Evolutionary conservation across 2,329 filamentous ascomycete species (phyloP), one percentile per base, ranked within the genome.

Genomic region (Aspergillus floridensis): DNA sequence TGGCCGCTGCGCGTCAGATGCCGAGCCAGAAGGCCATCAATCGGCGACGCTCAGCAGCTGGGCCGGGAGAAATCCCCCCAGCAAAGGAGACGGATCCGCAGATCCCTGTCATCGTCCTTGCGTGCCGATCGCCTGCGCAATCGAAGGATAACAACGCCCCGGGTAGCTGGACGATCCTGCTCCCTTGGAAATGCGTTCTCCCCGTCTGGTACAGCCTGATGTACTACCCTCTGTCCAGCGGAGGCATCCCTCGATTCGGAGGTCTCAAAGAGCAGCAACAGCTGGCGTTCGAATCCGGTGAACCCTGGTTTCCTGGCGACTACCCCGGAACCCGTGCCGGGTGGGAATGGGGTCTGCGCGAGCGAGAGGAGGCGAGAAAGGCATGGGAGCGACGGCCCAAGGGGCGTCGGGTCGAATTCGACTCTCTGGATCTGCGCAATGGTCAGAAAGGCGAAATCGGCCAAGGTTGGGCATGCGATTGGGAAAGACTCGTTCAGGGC

Each of bases 181-280:
- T 95, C 3, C 95, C 95, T 0, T 97, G 93, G 92, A 92, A 91
- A 71, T 96, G 91, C 67, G 89, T 98, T 38, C 80, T 86, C 38
- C 86, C 91, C 0, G 81, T 97, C 32, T 99, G 95, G 95, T 89
- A 93, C 67, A 87, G 86, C 50, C 77, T 98, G 14, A 88, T 96
- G 77, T 92, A 92, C 70, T 92, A 88, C 60, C 91, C 91, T 0
- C 81, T 96, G 0, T 89, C 87, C 0, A 89, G 87, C 1, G 92
- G 92, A 7, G 88, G 89, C 0, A 96, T 92, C 60, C 89, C 91
- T 1, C 83, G 88, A 24, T 92, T 96, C 66, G 93, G 91, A 1
- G 93, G 95, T 0, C 70, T 97, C 32, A 82, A 91, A 49, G 90
- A 99, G 74, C 82, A 86, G 53, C 85, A 87, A 38, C 93, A 98